Conservation (phyloP, 805 yeast species). For the Wickerhamiella sergipiensis region DNA sequence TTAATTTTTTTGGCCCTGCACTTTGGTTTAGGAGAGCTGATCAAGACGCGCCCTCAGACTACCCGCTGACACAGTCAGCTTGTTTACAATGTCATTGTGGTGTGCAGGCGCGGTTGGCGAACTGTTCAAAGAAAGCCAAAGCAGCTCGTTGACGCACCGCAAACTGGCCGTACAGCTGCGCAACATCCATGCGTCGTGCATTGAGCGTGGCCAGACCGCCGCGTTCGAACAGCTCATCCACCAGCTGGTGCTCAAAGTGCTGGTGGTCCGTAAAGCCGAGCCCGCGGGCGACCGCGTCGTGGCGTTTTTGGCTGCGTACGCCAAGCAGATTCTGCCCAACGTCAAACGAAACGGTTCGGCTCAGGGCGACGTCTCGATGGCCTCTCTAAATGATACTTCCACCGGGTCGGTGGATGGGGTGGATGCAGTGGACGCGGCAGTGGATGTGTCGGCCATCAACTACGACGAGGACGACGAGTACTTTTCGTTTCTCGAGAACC, state of each 20-base stretch:
- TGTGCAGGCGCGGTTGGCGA: constrained; percentile 1
- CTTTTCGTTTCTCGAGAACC: constrained; percentile 8
- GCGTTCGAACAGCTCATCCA: constrained; percentile 49
- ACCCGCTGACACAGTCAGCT: too few relatives aligned
- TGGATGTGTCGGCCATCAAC: constrained; percentile 27
- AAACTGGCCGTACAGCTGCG: constrained; percentile 5
- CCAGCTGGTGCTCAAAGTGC: constrained; percentile 45
- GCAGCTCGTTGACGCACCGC: constrained; percentile 2
- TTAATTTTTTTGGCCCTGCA: neutral
- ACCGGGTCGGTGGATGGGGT: neutral
- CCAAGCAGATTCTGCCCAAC: constrained; percentile 51
- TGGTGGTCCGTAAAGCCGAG: constrained; percentile 77
- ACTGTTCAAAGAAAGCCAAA: constrained; percentile 14
- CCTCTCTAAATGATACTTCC: too few relatives aligned
- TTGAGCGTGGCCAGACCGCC: neutral
- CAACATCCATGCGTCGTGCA: constrained; percentile 4
- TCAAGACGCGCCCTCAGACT: too few relatives aligned
- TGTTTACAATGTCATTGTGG: neutral
- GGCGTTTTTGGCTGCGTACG: constrained; percentile 79
- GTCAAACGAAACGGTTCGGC: constrained; percentile 28
- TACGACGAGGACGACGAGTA: constrained; percentile 2
- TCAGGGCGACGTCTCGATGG: neutral
- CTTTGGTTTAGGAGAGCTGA: neutral
- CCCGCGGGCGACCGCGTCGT: constrained; percentile 78
- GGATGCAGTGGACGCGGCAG: neutral